Conservation (phyloP, 2,329 filamentous ascomycete genomes). For the Raffaelea albimanens region DNA sequence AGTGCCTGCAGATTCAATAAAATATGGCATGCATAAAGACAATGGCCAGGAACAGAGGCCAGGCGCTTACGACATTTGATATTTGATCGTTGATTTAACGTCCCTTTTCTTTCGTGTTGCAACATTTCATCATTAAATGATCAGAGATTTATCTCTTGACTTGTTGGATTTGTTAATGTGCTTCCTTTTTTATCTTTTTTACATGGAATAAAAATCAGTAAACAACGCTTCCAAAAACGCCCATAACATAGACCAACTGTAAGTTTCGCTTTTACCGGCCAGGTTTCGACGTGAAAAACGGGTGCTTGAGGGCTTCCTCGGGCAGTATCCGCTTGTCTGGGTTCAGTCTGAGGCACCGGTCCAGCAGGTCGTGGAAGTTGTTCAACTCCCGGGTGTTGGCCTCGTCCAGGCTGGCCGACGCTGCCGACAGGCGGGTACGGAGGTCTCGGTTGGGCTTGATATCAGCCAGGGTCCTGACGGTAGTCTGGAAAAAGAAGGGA, state of each 20-base stretch:
- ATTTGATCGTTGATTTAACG: too few relatives aligned
- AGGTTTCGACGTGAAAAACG: slow-evolving; percentile 58
- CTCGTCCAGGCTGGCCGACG: slow-evolving; percentile 64
- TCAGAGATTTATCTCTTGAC: too few relatives aligned
- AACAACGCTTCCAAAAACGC: background rate
- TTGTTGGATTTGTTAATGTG: too few relatives aligned
- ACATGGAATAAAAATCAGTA: too few relatives aligned
- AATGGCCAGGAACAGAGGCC: too few relatives aligned
- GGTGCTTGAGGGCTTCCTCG: slow-evolving; percentile 76
- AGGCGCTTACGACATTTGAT: too few relatives aligned
- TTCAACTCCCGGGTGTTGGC: slow-evolving; percentile 68
- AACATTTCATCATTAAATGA: too few relatives aligned
- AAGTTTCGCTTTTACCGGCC: background rate
- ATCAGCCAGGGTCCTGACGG: slow-evolving; percentile 56
- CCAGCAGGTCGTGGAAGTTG: slow-evolving; percentile 77
- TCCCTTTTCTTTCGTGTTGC: too few relatives aligned
- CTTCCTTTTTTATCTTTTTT: background rate
- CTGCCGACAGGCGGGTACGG: slow-evolving; percentile 67
- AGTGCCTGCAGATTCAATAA: too few relatives aligned
- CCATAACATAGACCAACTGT: background rate
- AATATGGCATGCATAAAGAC: too few relatives aligned
- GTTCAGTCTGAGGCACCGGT: slow-evolving; percentile 80
- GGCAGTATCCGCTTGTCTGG: slow-evolving; percentile 88
- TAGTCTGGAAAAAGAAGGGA: slow-evolving; percentile 38
- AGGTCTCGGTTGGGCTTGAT: slow-evolving; percentile 74